Evolutionary conservation across 2,329 filamentous ascomycete species (phyloP), one percentile per base, ranked within the genome.

Genomic region (Scorias spongiosa): DNA sequence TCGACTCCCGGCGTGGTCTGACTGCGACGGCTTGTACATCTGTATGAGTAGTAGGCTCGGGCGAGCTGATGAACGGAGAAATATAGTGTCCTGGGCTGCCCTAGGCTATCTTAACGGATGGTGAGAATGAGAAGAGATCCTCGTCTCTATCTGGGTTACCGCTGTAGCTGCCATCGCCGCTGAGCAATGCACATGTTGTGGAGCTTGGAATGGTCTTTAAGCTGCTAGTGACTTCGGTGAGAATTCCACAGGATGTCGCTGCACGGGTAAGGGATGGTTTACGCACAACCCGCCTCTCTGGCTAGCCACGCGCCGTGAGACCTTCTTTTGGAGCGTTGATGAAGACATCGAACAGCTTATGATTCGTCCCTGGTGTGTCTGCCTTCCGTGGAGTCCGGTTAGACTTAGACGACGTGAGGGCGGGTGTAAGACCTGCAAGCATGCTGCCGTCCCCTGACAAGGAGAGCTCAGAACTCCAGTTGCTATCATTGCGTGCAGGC

Each of bases 381-480:
- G 51, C 47, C 42, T 53, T 56, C 60, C 44, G 74, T 7, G 57
- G 57, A 5, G 58, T 57, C 45, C 53, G 54, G 36, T 43, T 45
- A 9, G 51, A 42, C 47, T 54, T 56, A 45, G 50, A 55, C 7
- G 58, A 56, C 14, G 58, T 60, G 9, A 57, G 51, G 45, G n/a
- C n/a, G n/a, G n/a, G n/a, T n/a, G 45, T 72, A 61, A 48, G 71
- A 66, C 50, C 72, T n/a, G 17, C 68, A 44, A 72, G 66, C 43
- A 63, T 65, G 45, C 71, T 75, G 14, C 81, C 75, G 41, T 82
- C 78, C 2, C 78, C 77, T 2, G 61, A 58, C 17, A 81, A 63
- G 42, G 74, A 68, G 57, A 83, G 78, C n/a, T 75, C 74, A 3
- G 80, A 76, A 51, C 80, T 82, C 72, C 78, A 81, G 3, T 74